Evolutionary conservation across 1,284 basidiomycete species (phyloP).

Genomic region (Leccinum solheimii): DNA sequence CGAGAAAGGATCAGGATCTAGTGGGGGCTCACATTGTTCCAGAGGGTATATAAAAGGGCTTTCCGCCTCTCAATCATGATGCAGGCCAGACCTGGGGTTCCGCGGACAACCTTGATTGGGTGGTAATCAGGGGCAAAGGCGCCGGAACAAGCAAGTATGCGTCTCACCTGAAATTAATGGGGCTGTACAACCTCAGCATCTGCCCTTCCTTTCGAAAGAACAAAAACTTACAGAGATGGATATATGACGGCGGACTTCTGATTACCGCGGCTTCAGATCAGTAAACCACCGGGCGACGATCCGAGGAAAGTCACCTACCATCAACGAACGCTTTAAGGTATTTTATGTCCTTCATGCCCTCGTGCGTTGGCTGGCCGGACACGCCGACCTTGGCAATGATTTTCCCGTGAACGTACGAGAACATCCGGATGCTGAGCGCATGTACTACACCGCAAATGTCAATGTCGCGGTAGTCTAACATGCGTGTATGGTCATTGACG

Average conservation of each 20-base stretch:
- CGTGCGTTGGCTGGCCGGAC: constrained; percentile 46
- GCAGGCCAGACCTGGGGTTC: constrained; percentile 25
- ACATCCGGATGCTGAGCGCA: constrained; percentile 54
- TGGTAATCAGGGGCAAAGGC: constrained; percentile 5
- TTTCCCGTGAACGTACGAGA: constrained; percentile 48
- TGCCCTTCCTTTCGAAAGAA: background rate
- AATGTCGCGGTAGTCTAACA: constrained; percentile 49
- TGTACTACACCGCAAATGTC: constrained; percentile 50
- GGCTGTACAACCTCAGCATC: constrained; percentile 34
- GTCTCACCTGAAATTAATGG: constrained; percentile 45
- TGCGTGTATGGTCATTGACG: background rate
- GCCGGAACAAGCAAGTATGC: background rate
- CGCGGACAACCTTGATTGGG: constrained; percentile 31
- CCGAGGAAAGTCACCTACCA: constrained; percentile 37
- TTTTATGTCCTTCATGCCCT: constrained; percentile 55
- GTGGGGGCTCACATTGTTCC: constrained; percentile 18
- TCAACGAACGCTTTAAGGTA: constrained; percentile 60
- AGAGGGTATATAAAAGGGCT: constrained; percentile 27
- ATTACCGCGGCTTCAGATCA: constrained; percentile 2
- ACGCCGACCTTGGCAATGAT: constrained; percentile 49
- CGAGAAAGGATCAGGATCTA: background rate
- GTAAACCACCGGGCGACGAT: background rate
- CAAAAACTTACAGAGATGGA: constrained; percentile 51
- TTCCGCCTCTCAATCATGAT: constrained; percentile 19
- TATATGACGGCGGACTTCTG: constrained; percentile 60